phyloP scores from a whole-genome alignment of 139 green algal genomes.

The Bryopsis sp. region DNA sequence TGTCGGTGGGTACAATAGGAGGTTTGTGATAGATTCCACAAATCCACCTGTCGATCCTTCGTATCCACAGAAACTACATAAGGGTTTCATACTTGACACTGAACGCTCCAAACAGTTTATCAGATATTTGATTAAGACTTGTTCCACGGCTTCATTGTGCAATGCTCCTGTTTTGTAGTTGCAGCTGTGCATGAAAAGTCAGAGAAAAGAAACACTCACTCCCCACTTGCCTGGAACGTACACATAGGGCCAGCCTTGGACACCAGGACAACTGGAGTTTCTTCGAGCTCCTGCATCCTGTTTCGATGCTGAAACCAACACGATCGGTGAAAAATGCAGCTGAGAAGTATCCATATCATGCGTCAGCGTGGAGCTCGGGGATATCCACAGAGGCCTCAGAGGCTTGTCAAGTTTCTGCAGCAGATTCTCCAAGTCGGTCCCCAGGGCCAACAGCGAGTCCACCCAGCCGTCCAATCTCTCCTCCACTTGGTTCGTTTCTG shows the following conservation, averaged over 20 bases:
- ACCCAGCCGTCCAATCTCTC: slow-evolving; percentile 61
- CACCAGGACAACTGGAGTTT: neutral
- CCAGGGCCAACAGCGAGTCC: slow-evolving; percentile 46
- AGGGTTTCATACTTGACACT: neutral
- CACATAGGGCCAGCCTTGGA: slow-evolving; percentile 22
- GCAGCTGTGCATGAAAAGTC: neutral
- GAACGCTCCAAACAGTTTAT: neutral
- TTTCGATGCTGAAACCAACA: slow-evolving; percentile 80
- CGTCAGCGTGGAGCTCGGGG: slow-evolving; percentile 1
- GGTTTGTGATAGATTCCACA: neutral
- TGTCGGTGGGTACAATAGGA: neutral
- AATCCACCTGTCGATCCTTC: too few species aligned
- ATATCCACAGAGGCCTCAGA: slow-evolving; percentile 84
- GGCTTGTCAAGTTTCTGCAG: slow-evolving; percentile 64
- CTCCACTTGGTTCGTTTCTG: slow-evolving; percentile 65
- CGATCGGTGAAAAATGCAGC: slow-evolving; percentile 72
- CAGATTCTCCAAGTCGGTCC: slow-evolving; percentile 23
- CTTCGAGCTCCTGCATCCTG: neutral
- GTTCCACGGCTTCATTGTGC: neutral
- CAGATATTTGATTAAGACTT: neutral
- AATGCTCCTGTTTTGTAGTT: neutral
- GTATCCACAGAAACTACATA: neutral
- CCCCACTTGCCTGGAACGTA: slow-evolving; percentile 29
- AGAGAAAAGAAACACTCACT: neutral
- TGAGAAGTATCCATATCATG: slow-evolving; percentile 21